Evolutionary conservation across 2,329 filamentous ascomycete species (phyloP).

Genomic region (Cercospora brassicicola): DNA sequence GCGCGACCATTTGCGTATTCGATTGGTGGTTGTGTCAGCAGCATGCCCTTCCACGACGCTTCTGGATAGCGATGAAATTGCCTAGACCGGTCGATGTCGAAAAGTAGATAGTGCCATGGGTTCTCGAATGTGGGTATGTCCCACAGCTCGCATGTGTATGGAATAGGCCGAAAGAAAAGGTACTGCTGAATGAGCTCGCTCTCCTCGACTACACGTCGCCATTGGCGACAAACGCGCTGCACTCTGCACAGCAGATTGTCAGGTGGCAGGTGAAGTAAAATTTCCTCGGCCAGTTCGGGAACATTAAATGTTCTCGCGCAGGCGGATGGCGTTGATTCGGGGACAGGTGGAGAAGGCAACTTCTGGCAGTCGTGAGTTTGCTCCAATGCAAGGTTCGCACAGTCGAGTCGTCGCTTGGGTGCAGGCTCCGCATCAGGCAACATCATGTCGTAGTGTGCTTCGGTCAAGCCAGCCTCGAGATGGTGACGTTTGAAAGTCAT

Average conservation of each 20-base stretch:
- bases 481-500: constrained; percentile 13
- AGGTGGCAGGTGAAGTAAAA: constrained; percentile 12
- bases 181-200: constrained; percentile 3
- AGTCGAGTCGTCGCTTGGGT: neutral
- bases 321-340: neutral
- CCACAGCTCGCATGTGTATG: neutral
- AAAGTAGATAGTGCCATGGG: constrained; percentile 8
- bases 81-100: neutral
- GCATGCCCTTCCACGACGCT: constrained; percentile 7
- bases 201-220: neutral
- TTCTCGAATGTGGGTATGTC: neutral
- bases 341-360: neutral
- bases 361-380: neutral
- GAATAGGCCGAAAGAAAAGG: neutral
- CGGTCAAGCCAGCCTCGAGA: constrained; percentile 5
- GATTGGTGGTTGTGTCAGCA: neutral
- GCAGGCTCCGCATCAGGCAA: neutral
- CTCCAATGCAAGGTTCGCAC: neutral
- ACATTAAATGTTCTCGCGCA: constrained; percentile 3
- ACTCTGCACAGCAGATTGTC: constrained; percentile 10
- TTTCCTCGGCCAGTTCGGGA: constrained; percentile 14
- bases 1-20: neutral
- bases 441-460: neutral
- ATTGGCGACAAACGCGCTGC: constrained; percentile 13
- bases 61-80: neutral